phyloP scores from a whole-genome alignment of 345 rosid species.

The Gynandropsis gynandra region DNA sequence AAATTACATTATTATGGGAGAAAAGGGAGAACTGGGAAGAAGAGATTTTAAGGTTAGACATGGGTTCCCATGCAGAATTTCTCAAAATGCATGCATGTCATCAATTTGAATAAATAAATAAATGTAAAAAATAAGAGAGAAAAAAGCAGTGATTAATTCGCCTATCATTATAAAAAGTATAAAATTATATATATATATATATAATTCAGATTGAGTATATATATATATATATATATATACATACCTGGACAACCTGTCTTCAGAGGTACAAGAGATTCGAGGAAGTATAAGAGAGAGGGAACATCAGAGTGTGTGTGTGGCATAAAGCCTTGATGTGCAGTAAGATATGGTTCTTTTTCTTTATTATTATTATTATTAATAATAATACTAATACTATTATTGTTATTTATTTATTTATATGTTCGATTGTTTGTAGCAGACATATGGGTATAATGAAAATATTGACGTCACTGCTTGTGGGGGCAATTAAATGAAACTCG shows the following conservation, averaged over 20 bases:
- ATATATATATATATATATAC: constrained; percentile 9
- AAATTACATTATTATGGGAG: too few species aligned
- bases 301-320: constrained; percentile 18
- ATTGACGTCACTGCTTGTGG: not conserved
- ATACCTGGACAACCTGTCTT: constrained; percentile 23
- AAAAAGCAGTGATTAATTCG: too few species aligned
- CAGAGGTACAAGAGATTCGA: constrained; percentile 27
- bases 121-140: too few species aligned
- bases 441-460: not conserved
- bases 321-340: constrained; percentile 15
- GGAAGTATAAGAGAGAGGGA: constrained; percentile 29
- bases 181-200: not conserved
- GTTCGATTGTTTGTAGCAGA: not conserved
- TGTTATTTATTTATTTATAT: not conserved
- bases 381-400: not conserved
- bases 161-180: too few species aligned
- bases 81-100: constrained; percentile 22
- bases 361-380: not conserved
- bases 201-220: not conserved
- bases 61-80: constrained; percentile 24
- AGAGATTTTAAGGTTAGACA: constrained; percentile 1
- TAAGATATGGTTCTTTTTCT: constrained; percentile 8
- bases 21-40: too few species aligned
- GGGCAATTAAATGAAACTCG: not conserved
- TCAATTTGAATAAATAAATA: too few species aligned